These are phyloP conservation scores for Neocatenulostroma microsporum DNA, from an alignment of 2,329 filamentous ascomycete genomes.

Conservation along the genomic window DNA sequence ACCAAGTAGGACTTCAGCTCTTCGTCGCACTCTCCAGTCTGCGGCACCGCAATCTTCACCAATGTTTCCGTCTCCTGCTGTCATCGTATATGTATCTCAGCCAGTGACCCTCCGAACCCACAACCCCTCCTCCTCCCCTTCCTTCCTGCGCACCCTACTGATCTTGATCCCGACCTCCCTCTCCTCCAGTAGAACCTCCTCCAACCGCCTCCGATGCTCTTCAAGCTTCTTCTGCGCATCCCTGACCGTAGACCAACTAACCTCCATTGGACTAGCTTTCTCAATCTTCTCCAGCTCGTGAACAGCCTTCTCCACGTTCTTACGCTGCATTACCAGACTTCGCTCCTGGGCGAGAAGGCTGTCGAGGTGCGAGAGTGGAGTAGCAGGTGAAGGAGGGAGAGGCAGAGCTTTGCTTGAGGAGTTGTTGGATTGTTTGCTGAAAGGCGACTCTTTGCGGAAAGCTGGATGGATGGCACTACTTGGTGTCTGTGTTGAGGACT, in stretches of 20 bases:
- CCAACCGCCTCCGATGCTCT: slow-evolving; percentile 56
- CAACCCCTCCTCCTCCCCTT: slow-evolving; percentile 53
- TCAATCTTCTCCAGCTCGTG: slow-evolving; percentile 70
- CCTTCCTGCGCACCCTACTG: slow-evolving; percentile 66
- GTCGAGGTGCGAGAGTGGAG: slow-evolving; percentile 47
- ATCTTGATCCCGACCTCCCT: slow-evolving; percentile 71
- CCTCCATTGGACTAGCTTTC: slow-evolving; percentile 57
- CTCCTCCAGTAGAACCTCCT: slow-evolving; percentile 66
- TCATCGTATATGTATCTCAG: too few species aligned
- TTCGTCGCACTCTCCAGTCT: too few species aligned
- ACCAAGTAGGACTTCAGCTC: too few species aligned
- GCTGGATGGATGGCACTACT: slow-evolving; percentile 4
- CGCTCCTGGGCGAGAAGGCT: slow-evolving; percentile 59
- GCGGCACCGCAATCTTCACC: too few species aligned
- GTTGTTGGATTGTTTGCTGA: slow-evolving; percentile 6
- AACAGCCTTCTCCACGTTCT: slow-evolving; percentile 66
- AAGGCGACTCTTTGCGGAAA: not conserved
- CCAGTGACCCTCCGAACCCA: slow-evolving; percentile 74
- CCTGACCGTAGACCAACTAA: slow-evolving; percentile 51
- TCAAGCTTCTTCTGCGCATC: slow-evolving; percentile 58
- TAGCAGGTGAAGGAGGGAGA: slow-evolving; percentile 14
- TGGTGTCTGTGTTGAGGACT: slow-evolving; percentile 4
- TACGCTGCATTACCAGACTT: slow-evolving; percentile 57
- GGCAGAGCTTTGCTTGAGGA: too few species aligned
- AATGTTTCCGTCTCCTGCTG: too few species aligned